A percentile compares a stretch with the other conserved stretches of the same genome.
phyloP scores from a whole-genome alignment of 345 rosid species.

The Punica granatum region DNA sequence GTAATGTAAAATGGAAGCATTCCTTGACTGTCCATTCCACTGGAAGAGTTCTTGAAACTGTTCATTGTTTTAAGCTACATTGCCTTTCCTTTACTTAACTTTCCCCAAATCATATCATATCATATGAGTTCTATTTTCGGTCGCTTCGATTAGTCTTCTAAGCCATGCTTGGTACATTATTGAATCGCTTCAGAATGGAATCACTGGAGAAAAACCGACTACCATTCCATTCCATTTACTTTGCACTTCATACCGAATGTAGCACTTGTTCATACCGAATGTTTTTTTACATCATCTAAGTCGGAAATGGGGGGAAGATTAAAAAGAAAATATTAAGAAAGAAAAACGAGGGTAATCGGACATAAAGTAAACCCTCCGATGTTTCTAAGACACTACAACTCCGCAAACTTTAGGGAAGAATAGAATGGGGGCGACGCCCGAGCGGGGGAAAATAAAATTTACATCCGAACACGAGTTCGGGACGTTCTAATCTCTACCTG shows the following conservation, averaged over 20 bases:
- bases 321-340: not conserved
- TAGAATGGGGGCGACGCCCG: not conserved
- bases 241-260: not conserved
- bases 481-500: not conserved
- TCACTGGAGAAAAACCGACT: too few relatives aligned
- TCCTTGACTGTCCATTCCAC: not conserved
- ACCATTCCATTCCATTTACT: too few relatives aligned
- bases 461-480: not conserved
- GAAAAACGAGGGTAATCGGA: not conserved
- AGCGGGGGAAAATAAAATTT: not conserved
- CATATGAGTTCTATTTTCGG: too few relatives aligned
- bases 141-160: too few relatives aligned
- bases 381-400: not conserved
- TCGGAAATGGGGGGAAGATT: not conserved
- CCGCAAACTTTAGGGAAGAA: not conserved
- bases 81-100: not conserved
- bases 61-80: not conserved
- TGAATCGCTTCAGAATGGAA: too few relatives aligned
- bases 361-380: not conserved
- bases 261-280: too few relatives aligned
- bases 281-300: not conserved
- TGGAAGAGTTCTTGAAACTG: not conserved
- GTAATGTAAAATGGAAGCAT: not conserved
- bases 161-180: too few relatives aligned
- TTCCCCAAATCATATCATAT: not conserved